A percentile compares a stretch with the other conserved stretches of the same genome.
phyloP scores from a whole-genome alignment of 768 basidiomycete genomes.

The Boletus pseudopeckii region DNA sequence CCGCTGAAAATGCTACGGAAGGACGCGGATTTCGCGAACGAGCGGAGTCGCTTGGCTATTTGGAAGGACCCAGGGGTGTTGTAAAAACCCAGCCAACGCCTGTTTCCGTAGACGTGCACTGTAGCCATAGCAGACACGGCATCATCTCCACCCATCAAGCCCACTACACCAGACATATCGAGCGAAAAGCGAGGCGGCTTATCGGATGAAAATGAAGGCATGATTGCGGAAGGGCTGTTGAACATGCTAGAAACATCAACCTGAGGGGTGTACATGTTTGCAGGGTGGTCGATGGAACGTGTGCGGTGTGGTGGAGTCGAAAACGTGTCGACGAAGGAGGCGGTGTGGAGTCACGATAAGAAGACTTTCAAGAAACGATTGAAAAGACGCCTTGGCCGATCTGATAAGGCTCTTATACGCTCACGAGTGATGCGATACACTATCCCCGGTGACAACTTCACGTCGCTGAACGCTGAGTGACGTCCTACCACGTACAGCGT shows the following conservation, averaged over 20 bases:
- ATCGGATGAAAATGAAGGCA: background rate
- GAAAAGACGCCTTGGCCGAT: no score
- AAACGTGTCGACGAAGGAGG: no score
- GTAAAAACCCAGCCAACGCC: conserved; percentile 33
- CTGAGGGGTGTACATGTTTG: conserved; percentile 4
- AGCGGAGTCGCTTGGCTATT: conserved; percentile 20
- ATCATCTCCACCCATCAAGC: conserved; percentile 31
- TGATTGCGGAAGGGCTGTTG: background rate
- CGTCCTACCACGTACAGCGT: no score
- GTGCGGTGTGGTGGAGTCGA: no score
- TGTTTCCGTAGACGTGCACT: conserved; percentile 25
- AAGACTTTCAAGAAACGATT: background rate
- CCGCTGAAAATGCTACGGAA: background rate
- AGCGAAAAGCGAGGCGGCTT: conserved; percentile 13
- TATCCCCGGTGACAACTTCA: no score
- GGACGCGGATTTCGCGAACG: conserved; percentile 16
- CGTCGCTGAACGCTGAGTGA: no score
- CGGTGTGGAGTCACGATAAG: background rate
- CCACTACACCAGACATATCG: conserved; percentile 21
- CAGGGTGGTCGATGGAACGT: background rate
- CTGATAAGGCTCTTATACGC: no score
- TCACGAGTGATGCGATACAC: no score
- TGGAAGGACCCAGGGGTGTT: conserved; percentile 33
- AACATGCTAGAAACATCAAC: background rate
- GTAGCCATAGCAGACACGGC: conserved; percentile 30